These are phyloP conservation scores for Apiospora sp. DNA, from an alignment of 2,329 filamentous ascomycete genomes.

Conservation along the genomic window DNA sequence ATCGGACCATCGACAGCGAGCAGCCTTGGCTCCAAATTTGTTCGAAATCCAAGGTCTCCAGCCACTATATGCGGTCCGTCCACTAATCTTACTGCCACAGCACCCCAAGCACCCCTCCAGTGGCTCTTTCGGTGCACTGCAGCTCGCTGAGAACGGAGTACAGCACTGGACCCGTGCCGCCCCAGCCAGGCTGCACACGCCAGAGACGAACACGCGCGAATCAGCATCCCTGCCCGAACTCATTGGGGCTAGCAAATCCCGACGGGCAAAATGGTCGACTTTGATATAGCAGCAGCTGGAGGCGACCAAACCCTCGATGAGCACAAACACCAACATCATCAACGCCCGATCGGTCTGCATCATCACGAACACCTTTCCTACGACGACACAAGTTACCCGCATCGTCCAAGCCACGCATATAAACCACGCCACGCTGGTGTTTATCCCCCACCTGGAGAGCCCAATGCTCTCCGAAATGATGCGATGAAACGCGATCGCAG, in stretches of 20 bases:
- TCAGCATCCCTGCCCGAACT: slow-evolving; percentile 20
- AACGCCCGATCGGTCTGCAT: neutral
- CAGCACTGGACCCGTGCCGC: slow-evolving; percentile 9
- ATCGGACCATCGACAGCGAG: neutral
- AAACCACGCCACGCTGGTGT: slow-evolving; percentile 1
- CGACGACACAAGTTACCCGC: neutral
- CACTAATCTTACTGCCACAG: slow-evolving; percentile 16
- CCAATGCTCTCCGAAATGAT: slow-evolving; percentile 44
- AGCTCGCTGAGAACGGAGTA: neutral
- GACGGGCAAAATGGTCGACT: slow-evolving; percentile 14
- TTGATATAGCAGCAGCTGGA: slow-evolving; percentile 20
- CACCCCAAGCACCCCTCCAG: slow-evolving; percentile 9
- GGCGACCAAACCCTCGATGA: slow-evolving; percentile 9
- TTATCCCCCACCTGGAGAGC: slow-evolving; percentile 18
- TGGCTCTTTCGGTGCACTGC: slow-evolving; percentile 10
- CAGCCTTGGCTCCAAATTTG: slow-evolving; percentile 3
- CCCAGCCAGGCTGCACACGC: slow-evolving; percentile 13
- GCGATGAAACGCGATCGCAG: slow-evolving; percentile 52
- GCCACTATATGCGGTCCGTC: neutral
- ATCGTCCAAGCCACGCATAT: neutral
- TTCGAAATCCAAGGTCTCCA: slow-evolving; percentile 5
- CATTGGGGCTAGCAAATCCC: slow-evolving; percentile 22
- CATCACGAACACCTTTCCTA: neutral
- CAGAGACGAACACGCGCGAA: slow-evolving; percentile 11
- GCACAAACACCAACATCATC: slow-evolving; percentile 15